Evolutionary conservation across 441 rosid genomes (phyloP).

Genomic region (Populus hybrid): DNA sequence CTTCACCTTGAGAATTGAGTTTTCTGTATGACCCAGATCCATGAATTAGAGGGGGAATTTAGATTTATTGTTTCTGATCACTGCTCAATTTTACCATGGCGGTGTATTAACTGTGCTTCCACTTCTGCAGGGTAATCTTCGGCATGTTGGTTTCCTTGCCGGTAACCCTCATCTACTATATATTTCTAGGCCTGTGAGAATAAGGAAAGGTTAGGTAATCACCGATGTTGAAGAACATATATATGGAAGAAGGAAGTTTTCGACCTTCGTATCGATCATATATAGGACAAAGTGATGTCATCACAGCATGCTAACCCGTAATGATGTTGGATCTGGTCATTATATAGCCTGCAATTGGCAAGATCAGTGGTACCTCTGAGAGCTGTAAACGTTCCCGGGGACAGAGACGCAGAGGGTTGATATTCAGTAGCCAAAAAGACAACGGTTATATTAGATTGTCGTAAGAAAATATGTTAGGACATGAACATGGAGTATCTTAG

Average conservation of each 20-base stretch:
- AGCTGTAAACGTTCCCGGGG: not conserved
- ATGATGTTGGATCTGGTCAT: conserved; percentile 3
- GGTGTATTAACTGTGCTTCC: not conserved
- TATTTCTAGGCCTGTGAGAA: conserved; percentile 47
- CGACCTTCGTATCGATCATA: not conserved
- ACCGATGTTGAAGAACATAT: not conserved
- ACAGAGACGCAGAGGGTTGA: not conserved
- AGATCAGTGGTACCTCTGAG: not conserved
- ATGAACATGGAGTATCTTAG: not conserved
- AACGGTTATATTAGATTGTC: conserved; percentile 6
- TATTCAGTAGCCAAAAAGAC: not conserved
- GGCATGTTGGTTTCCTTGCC: conserved; percentile 80
- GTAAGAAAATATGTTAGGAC: not conserved
- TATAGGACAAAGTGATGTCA: not conserved
- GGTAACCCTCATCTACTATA: conserved; percentile 63
- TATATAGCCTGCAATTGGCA: not conserved
- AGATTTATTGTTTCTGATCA: not conserved
- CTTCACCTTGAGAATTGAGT: not conserved
- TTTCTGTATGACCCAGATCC: no score
- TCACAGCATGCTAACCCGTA: not conserved
- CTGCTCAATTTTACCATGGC: not conserved
- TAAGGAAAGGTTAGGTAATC: not conserved
- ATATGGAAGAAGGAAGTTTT: not conserved
- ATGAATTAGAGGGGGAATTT: not conserved
- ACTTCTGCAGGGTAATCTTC: conserved; percentile 62